phyloP scores from a whole-genome alignment of 164 flowering plant genomes.

The Umbellularia californica region DNA sequence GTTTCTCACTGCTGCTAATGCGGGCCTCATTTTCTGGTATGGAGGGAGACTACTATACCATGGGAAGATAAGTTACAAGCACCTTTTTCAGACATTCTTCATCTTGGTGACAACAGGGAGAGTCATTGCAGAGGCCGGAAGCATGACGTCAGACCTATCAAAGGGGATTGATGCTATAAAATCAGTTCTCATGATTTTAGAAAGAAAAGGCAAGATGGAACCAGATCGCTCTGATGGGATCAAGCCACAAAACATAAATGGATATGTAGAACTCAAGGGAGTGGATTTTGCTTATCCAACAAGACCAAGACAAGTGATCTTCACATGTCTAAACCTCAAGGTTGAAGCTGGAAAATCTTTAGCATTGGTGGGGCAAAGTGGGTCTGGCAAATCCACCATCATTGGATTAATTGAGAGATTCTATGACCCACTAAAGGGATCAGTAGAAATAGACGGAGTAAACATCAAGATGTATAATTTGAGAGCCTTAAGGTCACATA shows the following conservation, averaged over 20 bases:
- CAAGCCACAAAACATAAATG: conserved; percentile 23
- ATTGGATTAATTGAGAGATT: conserved; percentile 33
- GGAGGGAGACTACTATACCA: conserved; percentile 22
- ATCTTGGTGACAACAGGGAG: conserved; percentile 25
- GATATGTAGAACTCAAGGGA: conserved; percentile 21
- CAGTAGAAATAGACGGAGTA: conserved; percentile 23
- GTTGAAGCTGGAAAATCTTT: conserved; percentile 25
- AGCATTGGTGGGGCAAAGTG: conserved; percentile 31
- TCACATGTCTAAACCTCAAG: conserved; percentile 20
- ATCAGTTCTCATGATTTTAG: conserved; percentile 22
- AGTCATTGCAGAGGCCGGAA: conserved; percentile 29
- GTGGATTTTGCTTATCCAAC: conserved; percentile 29
- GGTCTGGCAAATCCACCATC: conserved; percentile 34
- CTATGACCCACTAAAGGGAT: conserved; percentile 30
- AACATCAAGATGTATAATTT: conserved; percentile 26
- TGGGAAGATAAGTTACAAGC: conserved; percentile 7
- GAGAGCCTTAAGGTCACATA: conserved; percentile 22
- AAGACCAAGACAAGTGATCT: conserved; percentile 24
- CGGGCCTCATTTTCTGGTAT: conserved; percentile 26
- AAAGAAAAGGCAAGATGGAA: conserved; percentile 21
- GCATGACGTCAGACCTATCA: conserved; percentile 29
- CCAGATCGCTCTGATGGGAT: conserved; percentile 18
- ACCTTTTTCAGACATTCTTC: conserved; percentile 27
- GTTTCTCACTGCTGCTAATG: conserved; percentile 16
- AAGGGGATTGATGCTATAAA: conserved; percentile 21